phyloP scores from a whole-genome alignment of 345 rosid genomes.

The Psidium guajava region DNA sequence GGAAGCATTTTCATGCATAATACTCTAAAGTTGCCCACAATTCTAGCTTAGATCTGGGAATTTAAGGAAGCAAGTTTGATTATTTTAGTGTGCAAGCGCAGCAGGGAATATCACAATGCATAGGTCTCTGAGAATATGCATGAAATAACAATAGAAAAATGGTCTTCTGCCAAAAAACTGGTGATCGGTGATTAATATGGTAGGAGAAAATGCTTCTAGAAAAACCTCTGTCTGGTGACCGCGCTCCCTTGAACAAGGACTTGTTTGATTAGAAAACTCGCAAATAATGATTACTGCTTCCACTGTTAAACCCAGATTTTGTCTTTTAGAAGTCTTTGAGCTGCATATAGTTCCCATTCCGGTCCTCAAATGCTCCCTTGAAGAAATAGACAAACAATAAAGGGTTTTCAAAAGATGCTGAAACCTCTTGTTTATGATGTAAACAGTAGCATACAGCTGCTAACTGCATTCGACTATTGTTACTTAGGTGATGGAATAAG shows the following conservation, averaged over 20 bases:
- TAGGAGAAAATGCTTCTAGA: not conserved
- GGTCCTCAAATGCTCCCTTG: slow-evolving; percentile 58
- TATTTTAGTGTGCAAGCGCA: not conserved
- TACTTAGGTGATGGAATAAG: not conserved
- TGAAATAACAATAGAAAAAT: not conserved
- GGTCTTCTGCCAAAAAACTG: not conserved
- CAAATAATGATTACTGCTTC: slow-evolving; percentile 62
- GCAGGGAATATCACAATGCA: not conserved
- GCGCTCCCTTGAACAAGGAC: slow-evolving; percentile 30
- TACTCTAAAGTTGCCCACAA: not conserved
- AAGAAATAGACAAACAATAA: slow-evolving; percentile 4
- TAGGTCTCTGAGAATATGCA: not conserved
- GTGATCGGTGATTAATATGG: not conserved
- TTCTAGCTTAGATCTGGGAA: not conserved
- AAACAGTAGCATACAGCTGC: not conserved
- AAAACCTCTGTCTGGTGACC: slow-evolving; percentile 60
- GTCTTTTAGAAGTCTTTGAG: slow-evolving; percentile 27
- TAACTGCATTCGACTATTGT: not conserved
- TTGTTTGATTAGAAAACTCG: slow-evolving; percentile 31
- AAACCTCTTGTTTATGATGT: not conserved
- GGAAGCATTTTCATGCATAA: not conserved
- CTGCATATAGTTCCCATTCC: slow-evolving; percentile 53
- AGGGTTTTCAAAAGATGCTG: not conserved
- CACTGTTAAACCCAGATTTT: slow-evolving; percentile 29
- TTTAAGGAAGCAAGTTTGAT: not conserved